A percentile compares a stretch with the other conserved stretches of the same genome.
phyloP scores from a whole-genome alignment of 106 monocot genomes.

The Acorus gramineus region DNA sequence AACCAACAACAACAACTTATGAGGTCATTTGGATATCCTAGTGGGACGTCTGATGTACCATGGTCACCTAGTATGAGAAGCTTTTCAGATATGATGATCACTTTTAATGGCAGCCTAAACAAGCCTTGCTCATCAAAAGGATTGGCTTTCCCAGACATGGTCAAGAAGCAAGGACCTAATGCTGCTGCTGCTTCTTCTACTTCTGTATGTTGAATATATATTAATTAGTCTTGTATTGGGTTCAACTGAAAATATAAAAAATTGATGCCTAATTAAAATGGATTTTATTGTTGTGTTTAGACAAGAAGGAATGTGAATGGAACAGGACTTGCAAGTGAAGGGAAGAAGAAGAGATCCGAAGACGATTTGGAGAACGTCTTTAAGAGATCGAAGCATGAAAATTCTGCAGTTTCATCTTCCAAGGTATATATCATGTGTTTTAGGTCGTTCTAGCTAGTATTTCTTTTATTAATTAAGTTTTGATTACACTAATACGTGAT shows the following conservation, averaged over 20 bases:
- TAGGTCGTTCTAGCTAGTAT: too few relatives aligned
- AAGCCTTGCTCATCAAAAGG: slow-evolving; percentile 7
- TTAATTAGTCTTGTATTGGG: too few relatives aligned
- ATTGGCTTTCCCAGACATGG: slow-evolving; percentile 9
- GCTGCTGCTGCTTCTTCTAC: slow-evolving; percentile 5
- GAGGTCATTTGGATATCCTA: background rate
- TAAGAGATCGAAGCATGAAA: slow-evolving; percentile 52
- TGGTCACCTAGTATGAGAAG: slow-evolving; percentile 29
- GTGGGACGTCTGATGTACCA: slow-evolving; percentile 17
- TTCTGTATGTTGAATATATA: too few relatives aligned
- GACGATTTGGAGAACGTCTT: slow-evolving; percentile 25
- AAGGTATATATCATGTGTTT: slow-evolving; percentile 18
- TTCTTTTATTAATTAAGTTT: too few relatives aligned
- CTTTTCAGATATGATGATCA: slow-evolving; percentile 28
- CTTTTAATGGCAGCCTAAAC: slow-evolving; percentile 18
- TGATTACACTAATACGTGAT: too few relatives aligned
- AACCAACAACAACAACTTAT: slow-evolving; percentile 18
- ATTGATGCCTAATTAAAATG: too few relatives aligned
- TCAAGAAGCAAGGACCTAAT: slow-evolving; percentile 19
- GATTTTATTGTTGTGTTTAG: slow-evolving; percentile 3
- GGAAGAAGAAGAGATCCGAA: slow-evolving; percentile 52
- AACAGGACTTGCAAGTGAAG: slow-evolving; percentile 22
- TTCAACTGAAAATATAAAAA: too few relatives aligned
- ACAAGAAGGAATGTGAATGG: slow-evolving; percentile 19
- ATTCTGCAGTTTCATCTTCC: slow-evolving; percentile 17